Percentiles rank a stretch among this genome's conserved stretches.
These are phyloP conservation scores for Penicillium sp. DNA, from an alignment of 2,329 filamentous ascomycete genomes.

Conservation along the genomic window DNA sequence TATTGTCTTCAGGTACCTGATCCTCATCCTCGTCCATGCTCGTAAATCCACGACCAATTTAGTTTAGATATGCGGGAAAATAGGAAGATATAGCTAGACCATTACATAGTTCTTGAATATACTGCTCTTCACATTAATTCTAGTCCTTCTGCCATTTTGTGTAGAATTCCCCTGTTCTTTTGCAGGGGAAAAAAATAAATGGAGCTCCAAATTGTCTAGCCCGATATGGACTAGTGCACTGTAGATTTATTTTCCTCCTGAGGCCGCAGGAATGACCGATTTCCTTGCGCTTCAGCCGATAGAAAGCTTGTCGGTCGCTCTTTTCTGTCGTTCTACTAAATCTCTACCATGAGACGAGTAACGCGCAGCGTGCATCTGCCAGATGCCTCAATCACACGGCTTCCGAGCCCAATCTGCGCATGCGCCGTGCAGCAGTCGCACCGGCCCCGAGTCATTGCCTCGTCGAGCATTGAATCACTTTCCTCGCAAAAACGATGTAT, in stretches of 20 bases:
- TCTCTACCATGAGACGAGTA: neutral
- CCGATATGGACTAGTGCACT: neutral
- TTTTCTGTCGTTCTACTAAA: neutral
- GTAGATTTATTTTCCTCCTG: neutral
- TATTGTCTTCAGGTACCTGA: neutral
- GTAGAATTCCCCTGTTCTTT: too few species aligned
- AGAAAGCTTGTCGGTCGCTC: neutral
- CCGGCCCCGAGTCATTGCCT: neutral
- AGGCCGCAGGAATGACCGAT: neutral
- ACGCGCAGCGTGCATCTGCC: conserved; percentile 2
- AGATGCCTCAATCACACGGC: neutral
- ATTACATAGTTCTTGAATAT: neutral
- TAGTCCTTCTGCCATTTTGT: neutral
- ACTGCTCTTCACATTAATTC: neutral
- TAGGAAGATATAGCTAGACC: neutral
- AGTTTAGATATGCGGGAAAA: neutral
- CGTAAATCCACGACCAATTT: neutral
- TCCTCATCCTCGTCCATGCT: neutral
- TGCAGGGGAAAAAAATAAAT: neutral
- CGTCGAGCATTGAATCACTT: neutral
- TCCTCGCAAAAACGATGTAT: conserved; percentile 34
- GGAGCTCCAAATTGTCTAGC: neutral
- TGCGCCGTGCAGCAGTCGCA: conserved; percentile 3
- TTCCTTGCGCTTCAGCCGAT: neutral
- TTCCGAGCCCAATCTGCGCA: neutral